A percentile compares a stretch with the other conserved stretches of the same genome.
phyloP scores from a whole-genome alignment of 495 filamentous ascomycete species.

The Umbilicaria muhlenbergii region DNA sequence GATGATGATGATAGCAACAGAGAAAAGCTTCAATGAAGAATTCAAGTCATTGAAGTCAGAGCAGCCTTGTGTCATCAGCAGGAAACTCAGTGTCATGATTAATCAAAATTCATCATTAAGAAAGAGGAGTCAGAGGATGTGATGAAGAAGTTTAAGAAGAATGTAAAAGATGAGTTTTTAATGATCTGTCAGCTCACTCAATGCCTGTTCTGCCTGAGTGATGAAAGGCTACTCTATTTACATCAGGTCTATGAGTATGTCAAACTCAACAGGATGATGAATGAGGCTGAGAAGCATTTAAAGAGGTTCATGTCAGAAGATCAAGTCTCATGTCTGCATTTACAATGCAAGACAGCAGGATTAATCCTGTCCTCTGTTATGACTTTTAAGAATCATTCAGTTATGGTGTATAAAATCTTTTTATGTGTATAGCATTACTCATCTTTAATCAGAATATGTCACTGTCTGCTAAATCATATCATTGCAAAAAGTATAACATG shows the following conservation, averaged over 20 bases:
- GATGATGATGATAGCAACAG: not conserved
- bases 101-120: not conserved
- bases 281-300: slow-evolving; percentile 6
- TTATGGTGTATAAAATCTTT: slow-evolving; percentile 8
- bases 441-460: too few relatives aligned
- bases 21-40: not conserved
- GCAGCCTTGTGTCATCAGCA: not conserved
- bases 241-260: slow-evolving; percentile 1
- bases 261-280: slow-evolving; percentile 5
- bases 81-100: not conserved
- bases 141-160: not conserved
- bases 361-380: slow-evolving; percentile 8
- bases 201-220: slow-evolving; percentile 3
- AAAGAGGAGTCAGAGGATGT: not conserved
- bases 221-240: not conserved
- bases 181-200: not conserved
- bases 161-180: not conserved
- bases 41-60: not conserved
- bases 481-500: too few relatives aligned
- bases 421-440: not conserved
- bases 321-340: slow-evolving; percentile 7
- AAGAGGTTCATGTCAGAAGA: not conserved
- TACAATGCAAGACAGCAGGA: slow-evolving; percentile 11
- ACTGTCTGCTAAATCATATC: too few relatives aligned
- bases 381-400: slow-evolving; percentile 15